These are phyloP conservation scores for Erodium moschatum DNA, from an alignment of 441 rosid genomes.

Conservation along the genomic window DNA sequence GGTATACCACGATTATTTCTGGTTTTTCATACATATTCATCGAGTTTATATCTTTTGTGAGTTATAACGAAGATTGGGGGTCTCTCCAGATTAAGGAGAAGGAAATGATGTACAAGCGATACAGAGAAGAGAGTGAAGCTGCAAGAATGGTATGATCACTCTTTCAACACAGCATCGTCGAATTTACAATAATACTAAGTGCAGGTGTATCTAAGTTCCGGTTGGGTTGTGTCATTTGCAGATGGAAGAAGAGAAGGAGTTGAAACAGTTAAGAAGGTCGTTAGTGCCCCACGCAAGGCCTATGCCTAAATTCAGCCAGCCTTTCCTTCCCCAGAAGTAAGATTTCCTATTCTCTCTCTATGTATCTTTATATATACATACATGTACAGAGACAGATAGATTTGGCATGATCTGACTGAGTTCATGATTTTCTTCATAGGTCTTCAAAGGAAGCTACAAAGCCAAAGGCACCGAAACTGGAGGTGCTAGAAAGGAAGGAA, in stretches of 20 bases:
- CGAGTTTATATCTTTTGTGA: not conserved
- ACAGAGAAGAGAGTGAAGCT: conserved; percentile 83
- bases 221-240: conserved; percentile 16
- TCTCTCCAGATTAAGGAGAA: conserved; percentile 61
- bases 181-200: too few species aligned
- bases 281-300: conserved; percentile 91
- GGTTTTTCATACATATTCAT: not conserved
- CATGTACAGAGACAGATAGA: too few species aligned
- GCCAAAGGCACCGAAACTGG: conserved; percentile 61
- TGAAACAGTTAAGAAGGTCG: conserved; percentile 81
- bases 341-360: not conserved
- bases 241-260: conserved; percentile 81
- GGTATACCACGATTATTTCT: conserved; percentile 28
- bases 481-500: conserved; percentile 47
- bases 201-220: not conserved
- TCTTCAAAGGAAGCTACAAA: conserved; percentile 63
- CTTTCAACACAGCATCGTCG: too few species aligned
- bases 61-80: not conserved
- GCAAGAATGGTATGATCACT: conserved; percentile 52
- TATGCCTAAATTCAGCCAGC: conserved; percentile 70
- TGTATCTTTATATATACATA: too few species aligned
- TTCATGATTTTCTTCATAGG: conserved; percentile 28
- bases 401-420: too few species aligned
- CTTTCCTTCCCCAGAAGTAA: conserved; percentile 84
- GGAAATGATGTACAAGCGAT: conserved; percentile 71